Evolutionary conservation across 768 basidiomycete species (phyloP).

Genomic region (Suillus subluteus): DNA sequence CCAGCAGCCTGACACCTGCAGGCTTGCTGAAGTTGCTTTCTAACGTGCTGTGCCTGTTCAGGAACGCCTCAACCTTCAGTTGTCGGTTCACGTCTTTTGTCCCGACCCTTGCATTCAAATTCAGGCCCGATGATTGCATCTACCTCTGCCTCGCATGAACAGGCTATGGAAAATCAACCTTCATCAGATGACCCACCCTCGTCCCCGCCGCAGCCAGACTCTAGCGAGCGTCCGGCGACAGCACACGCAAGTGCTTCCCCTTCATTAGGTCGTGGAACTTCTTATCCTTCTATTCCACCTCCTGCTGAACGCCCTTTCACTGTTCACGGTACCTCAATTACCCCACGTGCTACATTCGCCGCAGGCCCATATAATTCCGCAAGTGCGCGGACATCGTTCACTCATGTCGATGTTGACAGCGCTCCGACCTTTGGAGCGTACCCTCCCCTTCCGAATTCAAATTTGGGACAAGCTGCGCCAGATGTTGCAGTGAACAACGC

Average conservation of each 20-base stretch:
- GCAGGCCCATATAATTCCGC: slow-evolving; percentile 37
- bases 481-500: slow-evolving; percentile 15
- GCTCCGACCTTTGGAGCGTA: slow-evolving; percentile 22
- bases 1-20: slow-evolving; percentile 2
- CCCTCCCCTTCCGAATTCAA: slow-evolving; percentile 21
- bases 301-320: slow-evolving; percentile 27
- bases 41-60: background rate
- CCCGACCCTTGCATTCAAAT: background rate
- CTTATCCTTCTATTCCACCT: slow-evolving; percentile 8
- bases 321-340: slow-evolving; percentile 12
- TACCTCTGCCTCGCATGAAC: slow-evolving; percentile 2
- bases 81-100: background rate
- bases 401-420: slow-evolving; percentile 48
- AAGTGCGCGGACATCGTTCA: slow-evolving; percentile 57
- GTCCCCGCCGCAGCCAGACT: slow-evolving; percentile 31
- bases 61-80: background rate
- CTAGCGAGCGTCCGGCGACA: slow-evolving; percentile 31
- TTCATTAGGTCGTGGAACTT: slow-evolving; percentile 15
- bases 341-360: slow-evolving; percentile 6
- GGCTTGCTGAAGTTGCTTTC: slow-evolving; percentile 8
- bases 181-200: slow-evolving; percentile 13
- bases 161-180: slow-evolving; percentile 4
- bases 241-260: slow-evolving; percentile 27
- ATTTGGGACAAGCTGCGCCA: background rate
- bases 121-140: slow-evolving; percentile 2